Percentiles rank a stretch among this genome's conserved stretches.
phyloP scores from a whole-genome alignment of 176 grass and related monocot genomes.

The Cenchrus americanus region DNA sequence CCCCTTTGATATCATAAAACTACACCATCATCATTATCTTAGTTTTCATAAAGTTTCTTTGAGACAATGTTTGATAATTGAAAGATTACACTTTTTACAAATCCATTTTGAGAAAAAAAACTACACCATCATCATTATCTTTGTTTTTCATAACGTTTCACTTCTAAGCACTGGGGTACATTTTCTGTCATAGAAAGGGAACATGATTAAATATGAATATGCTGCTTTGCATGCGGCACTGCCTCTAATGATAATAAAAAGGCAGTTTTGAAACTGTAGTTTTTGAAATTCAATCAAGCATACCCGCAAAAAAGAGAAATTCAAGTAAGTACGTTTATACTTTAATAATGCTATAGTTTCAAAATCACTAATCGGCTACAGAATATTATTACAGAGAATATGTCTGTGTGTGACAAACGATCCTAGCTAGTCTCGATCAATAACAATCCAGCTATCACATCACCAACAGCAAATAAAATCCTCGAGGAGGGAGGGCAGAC shows the following conservation, averaged over 20 bases:
- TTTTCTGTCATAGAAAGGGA: background rate
- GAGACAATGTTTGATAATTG: too few species aligned
- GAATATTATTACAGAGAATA: background rate
- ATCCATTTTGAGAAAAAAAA: background rate
- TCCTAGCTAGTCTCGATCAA: background rate
- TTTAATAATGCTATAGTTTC: background rate
- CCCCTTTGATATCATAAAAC: background rate
- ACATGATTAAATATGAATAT: background rate
- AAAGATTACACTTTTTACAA: background rate
- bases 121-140: background rate
- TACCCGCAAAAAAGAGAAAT: too few species aligned
- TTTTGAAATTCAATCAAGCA: background rate
- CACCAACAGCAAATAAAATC: constrained; percentile 10
- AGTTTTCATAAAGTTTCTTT: background rate
- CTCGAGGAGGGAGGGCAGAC: background rate
- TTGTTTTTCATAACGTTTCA: background rate
- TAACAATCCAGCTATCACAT: constrained; percentile 38
- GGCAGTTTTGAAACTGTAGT: background rate
- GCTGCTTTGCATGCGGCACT: background rate
- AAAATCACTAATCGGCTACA: background rate
- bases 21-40: background rate
- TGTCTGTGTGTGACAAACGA: background rate
- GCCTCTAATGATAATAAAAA: background rate
- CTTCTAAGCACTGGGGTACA: background rate
- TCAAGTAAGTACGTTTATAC: background rate